A percentile compares a stretch with the other conserved stretches of the same genome.
Conservation (phyloP, 225 moss, liverwort and hornwort genomes). For the Ulota crispa region DNA sequence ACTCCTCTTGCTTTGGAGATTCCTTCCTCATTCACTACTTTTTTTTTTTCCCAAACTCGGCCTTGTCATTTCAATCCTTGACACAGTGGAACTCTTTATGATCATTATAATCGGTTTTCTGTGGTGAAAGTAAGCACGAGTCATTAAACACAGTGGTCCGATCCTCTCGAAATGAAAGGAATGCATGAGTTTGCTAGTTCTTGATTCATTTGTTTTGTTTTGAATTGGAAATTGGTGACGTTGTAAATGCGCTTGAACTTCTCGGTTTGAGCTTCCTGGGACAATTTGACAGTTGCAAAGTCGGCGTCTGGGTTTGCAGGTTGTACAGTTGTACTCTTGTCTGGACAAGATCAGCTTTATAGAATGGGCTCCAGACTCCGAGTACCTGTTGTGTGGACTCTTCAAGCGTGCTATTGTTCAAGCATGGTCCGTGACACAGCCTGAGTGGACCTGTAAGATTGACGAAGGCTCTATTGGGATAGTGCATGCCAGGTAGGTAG, state of each 20-base stretch:
- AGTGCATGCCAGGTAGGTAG: constrained; percentile 62
- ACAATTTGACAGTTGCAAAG: constrained; percentile 11
- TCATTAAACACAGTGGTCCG: no score
- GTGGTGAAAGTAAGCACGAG: background rate
- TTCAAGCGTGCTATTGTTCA: constrained; percentile 88
- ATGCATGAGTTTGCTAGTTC: background rate
- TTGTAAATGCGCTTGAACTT: background rate
- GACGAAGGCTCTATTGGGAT: constrained; percentile 92
- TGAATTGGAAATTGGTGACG: background rate
- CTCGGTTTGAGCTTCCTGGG: constrained; percentile 4
- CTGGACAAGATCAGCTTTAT: constrained; percentile 86
- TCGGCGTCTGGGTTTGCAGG: constrained; percentile 48
- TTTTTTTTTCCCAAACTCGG: background rate
- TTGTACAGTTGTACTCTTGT: constrained; percentile 88
- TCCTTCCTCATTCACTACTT: background rate
- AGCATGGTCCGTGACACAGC: constrained; percentile 82
- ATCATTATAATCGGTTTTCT: background rate
- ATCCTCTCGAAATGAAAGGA: background rate
- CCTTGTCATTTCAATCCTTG: background rate
- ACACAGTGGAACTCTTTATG: background rate
- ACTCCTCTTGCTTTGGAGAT: background rate
- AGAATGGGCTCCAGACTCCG: constrained; percentile 94
- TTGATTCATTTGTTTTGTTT: background rate
- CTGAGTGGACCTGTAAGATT: constrained; percentile 98
- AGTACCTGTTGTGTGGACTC: constrained; percentile 82